Conservation (phyloP, 192 early-diverging fungal genomes). For the Coemansia sp. region DNA sequence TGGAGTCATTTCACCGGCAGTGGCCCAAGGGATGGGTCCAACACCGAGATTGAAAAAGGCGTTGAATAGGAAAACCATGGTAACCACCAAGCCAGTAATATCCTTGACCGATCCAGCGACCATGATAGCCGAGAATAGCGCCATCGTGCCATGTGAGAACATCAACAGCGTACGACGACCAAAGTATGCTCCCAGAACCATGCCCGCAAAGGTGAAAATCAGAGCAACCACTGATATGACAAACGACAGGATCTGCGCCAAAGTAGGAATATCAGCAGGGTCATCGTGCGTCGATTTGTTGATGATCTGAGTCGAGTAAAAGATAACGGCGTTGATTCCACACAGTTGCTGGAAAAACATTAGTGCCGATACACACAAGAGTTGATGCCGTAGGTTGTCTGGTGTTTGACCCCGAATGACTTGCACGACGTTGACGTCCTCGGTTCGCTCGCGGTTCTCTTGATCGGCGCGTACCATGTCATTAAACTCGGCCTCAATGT, state of each 20-base stretch:
- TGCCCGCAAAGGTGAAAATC: slow-evolving; percentile 48
- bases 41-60: slow-evolving; percentile 72
- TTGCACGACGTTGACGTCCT: slow-evolving; percentile 53
- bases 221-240: slow-evolving; percentile 55
- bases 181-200: slow-evolving; percentile 67
- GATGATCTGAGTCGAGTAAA: slow-evolving; percentile 88
- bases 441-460: slow-evolving; percentile 44
- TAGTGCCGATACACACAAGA: slow-evolving; percentile 65
- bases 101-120: slow-evolving; percentile 64
- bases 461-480: slow-evolving; percentile 61
- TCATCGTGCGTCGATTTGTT: slow-evolving; percentile 53
- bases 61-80: slow-evolving; percentile 75
- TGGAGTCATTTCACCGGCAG: slow-evolving; percentile 77
- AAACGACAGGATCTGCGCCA: slow-evolving; percentile 55
- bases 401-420: slow-evolving; percentile 60
- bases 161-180: slow-evolving; percentile 76
- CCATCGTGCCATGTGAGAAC: slow-evolving; percentile 65
- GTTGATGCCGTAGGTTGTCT: slow-evolving; percentile 62
- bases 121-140: slow-evolving; percentile 63
- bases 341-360: slow-evolving; percentile 82
- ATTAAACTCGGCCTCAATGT: slow-evolving; percentile 65
- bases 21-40: slow-evolving; percentile 82
- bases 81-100: slow-evolving; percentile 62
- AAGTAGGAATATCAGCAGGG: slow-evolving; percentile 55
- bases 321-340: slow-evolving; percentile 86